These are phyloP conservation scores for Flammula alnicola DNA, from an alignment of 1,284 basidiomycete species.

Conservation along the genomic window DNA sequence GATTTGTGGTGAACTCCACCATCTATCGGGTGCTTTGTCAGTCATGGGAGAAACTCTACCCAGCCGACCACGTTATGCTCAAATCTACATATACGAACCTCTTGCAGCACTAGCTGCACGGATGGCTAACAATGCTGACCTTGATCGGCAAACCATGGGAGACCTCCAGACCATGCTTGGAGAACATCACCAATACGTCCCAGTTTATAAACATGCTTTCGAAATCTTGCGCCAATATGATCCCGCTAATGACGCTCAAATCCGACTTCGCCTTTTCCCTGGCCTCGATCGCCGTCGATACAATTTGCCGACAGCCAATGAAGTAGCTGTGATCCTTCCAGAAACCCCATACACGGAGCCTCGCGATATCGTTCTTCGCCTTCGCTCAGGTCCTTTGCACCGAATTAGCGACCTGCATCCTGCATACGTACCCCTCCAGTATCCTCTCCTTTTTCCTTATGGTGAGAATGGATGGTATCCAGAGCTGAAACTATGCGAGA, in stretches of 20 bases:
- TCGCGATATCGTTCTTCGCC: slow-evolving; percentile 18
- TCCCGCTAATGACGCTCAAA: slow-evolving; percentile 19
- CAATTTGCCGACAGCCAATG: slow-evolving; percentile 42
- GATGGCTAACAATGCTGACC: slow-evolving; percentile 1
- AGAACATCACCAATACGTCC: slow-evolving; percentile 34
- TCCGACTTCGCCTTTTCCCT: slow-evolving; percentile 25
- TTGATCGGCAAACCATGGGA: slow-evolving; percentile 28
- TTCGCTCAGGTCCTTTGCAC: slow-evolving; percentile 6
- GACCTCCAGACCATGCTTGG: slow-evolving; percentile 33
- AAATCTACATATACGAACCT: no score
- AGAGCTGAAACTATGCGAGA: slow-evolving; percentile 25
- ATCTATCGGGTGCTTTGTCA: no score
- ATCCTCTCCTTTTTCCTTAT: slow-evolving; percentile 22
- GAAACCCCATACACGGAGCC: neutral
- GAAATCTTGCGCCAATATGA: slow-evolving; percentile 31
- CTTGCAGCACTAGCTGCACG: slow-evolving; percentile 3
- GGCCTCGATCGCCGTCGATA: slow-evolving; percentile 34
- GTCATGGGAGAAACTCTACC: no score
- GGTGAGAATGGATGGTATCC: slow-evolving; percentile 44
- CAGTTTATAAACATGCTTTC: slow-evolving; percentile 33
- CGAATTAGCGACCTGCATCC: slow-evolving; percentile 24
- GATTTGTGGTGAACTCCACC: no score
- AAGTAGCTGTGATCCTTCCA: slow-evolving; percentile 26
- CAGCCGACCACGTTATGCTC: no score
- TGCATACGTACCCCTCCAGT: slow-evolving; percentile 25